Evolutionary conservation across 495 filamentous ascomycete species (phyloP).

Genomic region (Penicillium nucicola): DNA sequence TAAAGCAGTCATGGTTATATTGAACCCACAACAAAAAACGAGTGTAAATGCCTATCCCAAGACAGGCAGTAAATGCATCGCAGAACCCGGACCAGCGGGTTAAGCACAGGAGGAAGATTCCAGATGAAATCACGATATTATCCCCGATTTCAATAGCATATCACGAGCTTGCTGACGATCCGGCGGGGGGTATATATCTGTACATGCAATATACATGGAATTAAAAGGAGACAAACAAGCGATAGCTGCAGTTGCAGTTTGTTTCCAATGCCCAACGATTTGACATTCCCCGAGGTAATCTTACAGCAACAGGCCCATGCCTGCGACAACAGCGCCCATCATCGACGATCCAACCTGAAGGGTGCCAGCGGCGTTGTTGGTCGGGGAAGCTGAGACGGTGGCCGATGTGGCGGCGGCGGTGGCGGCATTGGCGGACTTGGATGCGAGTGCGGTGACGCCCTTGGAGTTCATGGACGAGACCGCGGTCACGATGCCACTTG

Average conservation of each 20-base stretch:
- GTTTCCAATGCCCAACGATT: background rate
- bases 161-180: background rate
- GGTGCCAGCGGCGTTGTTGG: constrained; percentile 15
- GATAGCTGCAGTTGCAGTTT: constrained; percentile 4
- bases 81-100: constrained; percentile 2
- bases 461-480: constrained; percentile 6
- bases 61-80: constrained; percentile 4
- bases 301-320: constrained; percentile 22
- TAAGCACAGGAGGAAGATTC: background rate
- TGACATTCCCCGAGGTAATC: background rate
- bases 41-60: constrained; percentile 8
- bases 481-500: constrained; percentile 20
- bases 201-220: background rate
- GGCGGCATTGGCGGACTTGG: background rate
- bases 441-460: background rate
- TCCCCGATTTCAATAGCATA: background rate
- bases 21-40: constrained; percentile 3
- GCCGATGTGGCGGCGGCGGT: constrained; percentile 4
- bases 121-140: background rate
- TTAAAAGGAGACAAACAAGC: background rate
- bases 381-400: constrained; percentile 7
- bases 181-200: background rate
- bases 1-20: background rate
- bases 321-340: constrained; percentile 13
- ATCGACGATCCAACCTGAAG: constrained; percentile 15